phyloP scores from a whole-genome alignment of 2,329 filamentous ascomycete genomes.

The Myriangium duriaei region DNA sequence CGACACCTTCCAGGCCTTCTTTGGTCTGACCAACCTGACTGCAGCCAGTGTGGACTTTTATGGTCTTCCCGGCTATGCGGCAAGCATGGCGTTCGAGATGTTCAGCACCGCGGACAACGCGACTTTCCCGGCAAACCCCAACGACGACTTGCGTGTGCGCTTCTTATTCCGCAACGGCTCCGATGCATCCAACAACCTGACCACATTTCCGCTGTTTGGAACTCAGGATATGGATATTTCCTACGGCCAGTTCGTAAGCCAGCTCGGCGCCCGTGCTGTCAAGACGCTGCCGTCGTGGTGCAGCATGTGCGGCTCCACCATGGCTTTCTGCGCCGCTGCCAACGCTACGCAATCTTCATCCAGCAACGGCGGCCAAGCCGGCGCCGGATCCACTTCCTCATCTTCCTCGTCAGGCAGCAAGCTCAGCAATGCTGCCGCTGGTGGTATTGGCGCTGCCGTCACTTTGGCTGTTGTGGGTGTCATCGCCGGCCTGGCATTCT shows the following conservation, averaged over 20 bases:
- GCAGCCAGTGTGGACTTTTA: constrained; percentile 50
- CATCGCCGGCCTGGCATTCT: constrained; percentile 39
- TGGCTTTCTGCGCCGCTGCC: constrained; percentile 42
- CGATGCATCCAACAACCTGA: constrained; percentile 30
- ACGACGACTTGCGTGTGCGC: constrained; percentile 43
- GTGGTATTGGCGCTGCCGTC: constrained; percentile 65
- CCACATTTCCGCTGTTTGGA: constrained; percentile 50
- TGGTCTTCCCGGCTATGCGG: constrained; percentile 73
- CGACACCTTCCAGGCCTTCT: constrained; percentile 48
- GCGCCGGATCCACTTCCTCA: constrained; percentile 31
- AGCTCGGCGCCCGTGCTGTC: constrained; percentile 56
- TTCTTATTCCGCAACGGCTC: constrained; percentile 54
- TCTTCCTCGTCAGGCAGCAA: constrained; percentile 18
- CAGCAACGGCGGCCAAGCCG: neutral
- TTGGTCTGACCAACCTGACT: constrained; percentile 43
- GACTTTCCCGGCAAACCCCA: constrained; percentile 16
- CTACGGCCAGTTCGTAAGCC: constrained; percentile 55
- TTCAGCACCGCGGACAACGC: constrained; percentile 40
- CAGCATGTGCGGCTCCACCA: constrained; percentile 57
- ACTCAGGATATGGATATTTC: constrained; percentile 42
- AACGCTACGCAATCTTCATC: neutral
- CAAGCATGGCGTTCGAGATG: constrained; percentile 66
- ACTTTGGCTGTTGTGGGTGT: constrained; percentile 52
- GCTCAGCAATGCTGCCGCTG: constrained; percentile 60
- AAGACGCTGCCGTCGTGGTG: constrained; percentile 59